Base-by-base conservation (phyloP, 331 rosid genomes). In the Dryas integrifolia region DNA sequence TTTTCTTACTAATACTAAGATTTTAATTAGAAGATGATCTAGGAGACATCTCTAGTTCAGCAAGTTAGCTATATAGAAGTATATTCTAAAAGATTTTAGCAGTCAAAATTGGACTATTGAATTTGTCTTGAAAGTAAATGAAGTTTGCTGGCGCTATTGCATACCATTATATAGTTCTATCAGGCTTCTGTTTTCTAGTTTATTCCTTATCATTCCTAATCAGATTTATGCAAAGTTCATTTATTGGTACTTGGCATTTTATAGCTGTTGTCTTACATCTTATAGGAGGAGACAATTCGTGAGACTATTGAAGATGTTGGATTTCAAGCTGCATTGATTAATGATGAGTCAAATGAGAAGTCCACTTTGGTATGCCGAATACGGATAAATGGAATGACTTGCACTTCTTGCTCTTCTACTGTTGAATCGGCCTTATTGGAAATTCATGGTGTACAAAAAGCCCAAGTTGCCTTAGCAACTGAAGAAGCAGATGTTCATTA, bases 301-400 rank as follows among this genome's bases (percentile, higher is more conserved):
- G 92, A 88, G 80, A 92, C 90, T 0, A 88, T 90, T 72, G 92
- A 90, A 68, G 93, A 92, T 57, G 88, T 81, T 60, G 97, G 98
- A 59, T 92, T 92, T 75, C 76, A 90, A 80, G 89, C 97, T 15
- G 72, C 81, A n/a, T 30, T 88, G 61, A 63, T 88, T 5, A 50
- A 47, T 6, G 89, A 84, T 13, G 81, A 76, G 24, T 59, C 35
- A 38, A 77, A 66, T 47, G 86, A 80, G 7, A 75, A 53, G 58
- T 62, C 89, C 18, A 55, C 69, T 26, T 87, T 84, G 74, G 84
- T 88, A 4, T 84, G 97, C 49, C 87, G 90, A 39, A 75, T 92
- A 26, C 82, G 69, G 11, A 77, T 92, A 15, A 76, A 75, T 38
- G 98, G 97, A 63, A 90, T 92, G 98, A 90, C 92, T 5, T 90